Conservation (phyloP, 108 stramenopile genomes). For the Chaetoceros muelleri region DNA sequence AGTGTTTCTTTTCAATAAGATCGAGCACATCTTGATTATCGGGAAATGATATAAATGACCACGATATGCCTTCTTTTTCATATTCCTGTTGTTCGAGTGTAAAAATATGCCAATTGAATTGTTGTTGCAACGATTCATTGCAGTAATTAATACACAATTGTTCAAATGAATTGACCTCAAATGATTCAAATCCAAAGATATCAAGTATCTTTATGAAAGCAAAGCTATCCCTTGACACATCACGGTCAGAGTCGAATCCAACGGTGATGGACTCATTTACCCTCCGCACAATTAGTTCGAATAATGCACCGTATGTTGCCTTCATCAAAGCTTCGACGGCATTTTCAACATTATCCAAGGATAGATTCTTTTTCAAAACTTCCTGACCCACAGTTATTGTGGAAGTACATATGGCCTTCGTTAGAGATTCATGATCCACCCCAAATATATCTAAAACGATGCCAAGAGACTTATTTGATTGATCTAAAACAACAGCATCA, state of each 20-base stretch:
- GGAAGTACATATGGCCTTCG: conserved; percentile 31
- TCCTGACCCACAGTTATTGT: conserved; percentile 33
- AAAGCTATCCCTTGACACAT: neutral
- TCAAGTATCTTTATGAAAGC: conserved; percentile 70
- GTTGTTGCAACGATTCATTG: conserved; percentile 88
- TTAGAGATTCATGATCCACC: conserved; percentile 19
- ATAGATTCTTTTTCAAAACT: conserved; percentile 16
- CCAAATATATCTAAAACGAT: conserved; percentile 28
- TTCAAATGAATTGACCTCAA: conserved; percentile 74
- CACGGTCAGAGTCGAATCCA: conserved; percentile 5
- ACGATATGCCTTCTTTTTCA: conserved; percentile 70
- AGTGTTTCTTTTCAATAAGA: conserved; percentile 74
- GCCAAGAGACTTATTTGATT: conserved; percentile 24
- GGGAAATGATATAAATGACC: conserved; percentile 83
- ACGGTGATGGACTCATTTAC: conserved; percentile 71
- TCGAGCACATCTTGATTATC: conserved; percentile 96
- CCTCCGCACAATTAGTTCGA: conserved; percentile 39
- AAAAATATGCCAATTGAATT: conserved; percentile 84
- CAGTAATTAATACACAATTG: conserved; percentile 96
- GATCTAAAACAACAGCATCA: conserved; percentile 37
- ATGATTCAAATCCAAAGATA: conserved; percentile 91
- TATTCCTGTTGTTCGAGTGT: conserved; percentile 82
- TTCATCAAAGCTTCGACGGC: conserved; percentile 72
- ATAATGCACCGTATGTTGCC: conserved; percentile 60
- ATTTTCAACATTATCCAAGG: conserved; percentile 40